Evolutionary conservation across 495 filamentous ascomycete genomes (phyloP), one percentile per base, ranked within the genome.

Genomic region (Daldinia grandis): DNA sequence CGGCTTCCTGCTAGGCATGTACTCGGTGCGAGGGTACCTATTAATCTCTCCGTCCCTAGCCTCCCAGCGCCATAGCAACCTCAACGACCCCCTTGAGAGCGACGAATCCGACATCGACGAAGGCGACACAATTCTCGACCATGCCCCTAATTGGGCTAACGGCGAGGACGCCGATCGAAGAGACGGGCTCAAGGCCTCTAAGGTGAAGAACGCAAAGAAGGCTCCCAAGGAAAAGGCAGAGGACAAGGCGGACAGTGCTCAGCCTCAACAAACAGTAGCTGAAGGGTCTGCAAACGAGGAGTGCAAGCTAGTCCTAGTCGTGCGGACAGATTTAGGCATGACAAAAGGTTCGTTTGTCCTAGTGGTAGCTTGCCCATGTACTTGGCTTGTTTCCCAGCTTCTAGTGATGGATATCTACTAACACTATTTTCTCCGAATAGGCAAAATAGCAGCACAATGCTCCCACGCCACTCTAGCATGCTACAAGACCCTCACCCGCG

Each of bases 361-460:
- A n/a, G n/a, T n/a, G n/a, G n/a, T n/a, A n/a, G n/a, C n/a, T n/a
- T n/a, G n/a, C n/a, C n/a, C n/a, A n/a, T n/a, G n/a, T n/a, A n/a
- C n/a, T n/a, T n/a, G n/a, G n/a, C n/a, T n/a, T n/a, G n/a, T n/a
- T n/a, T n/a, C n/a, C n/a, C n/a, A n/a, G n/a, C n/a, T n/a, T n/a
- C n/a, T n/a, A n/a, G n/a, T n/a, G n/a, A n/a, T n/a, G n/a, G n/a
- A n/a, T n/a, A n/a, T n/a, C n/a, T n/a, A n/a, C n/a, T n/a, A n/a
- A n/a, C n/a, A n/a, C n/a, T n/a, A n/a, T n/a, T n/a, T n/a, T n/a
- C n/a, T n/a, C n/a, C n/a, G n/a, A n/a, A n/a, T n/a, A n/a, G 95
- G 95, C 67, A 99, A 99, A 87, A 98, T 98, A 74, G 96, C 92
- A 59, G 95, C 95, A 6, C 96, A 99, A 84, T 92, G 89, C 79